These are phyloP conservation scores for Nakazawaea laoshanensis DNA, from an alignment of 805 yeast species.

Conservation along the genomic window DNA sequence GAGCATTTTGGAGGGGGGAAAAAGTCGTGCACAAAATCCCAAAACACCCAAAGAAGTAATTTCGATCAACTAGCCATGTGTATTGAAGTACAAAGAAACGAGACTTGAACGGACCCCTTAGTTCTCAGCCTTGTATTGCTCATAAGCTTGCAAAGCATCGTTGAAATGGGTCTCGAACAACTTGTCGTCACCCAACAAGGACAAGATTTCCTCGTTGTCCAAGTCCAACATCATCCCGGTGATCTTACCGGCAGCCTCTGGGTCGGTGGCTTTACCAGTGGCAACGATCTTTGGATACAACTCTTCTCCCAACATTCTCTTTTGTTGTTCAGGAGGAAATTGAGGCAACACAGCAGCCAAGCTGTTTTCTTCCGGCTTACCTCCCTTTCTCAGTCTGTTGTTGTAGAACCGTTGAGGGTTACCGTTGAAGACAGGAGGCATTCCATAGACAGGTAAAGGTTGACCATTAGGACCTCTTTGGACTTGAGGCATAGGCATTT, in stretches of 20 bases:
- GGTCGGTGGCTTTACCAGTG: conserved; percentile 79
- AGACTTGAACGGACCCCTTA: too few relatives aligned
- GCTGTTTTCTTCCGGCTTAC: conserved; percentile 26
- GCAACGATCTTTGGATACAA: conserved; percentile 87
- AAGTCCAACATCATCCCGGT: conserved; percentile 98
- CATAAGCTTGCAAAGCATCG: conserved; percentile 92
- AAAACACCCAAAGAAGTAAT: too few relatives aligned
- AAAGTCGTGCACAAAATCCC: too few relatives aligned
- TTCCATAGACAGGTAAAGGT: conserved; percentile 73
- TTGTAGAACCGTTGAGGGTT: conserved; percentile 44
- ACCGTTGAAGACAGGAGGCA: conserved; percentile 72
- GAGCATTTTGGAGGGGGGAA: too few relatives aligned
- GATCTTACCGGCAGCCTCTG: conserved; percentile 95
- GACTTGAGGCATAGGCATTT: conserved; percentile 58
- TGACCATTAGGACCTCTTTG: conserved; percentile 78
- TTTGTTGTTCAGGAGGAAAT: conserved; percentile 83
- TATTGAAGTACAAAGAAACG: too few relatives aligned
- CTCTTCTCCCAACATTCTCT: conserved; percentile 97
- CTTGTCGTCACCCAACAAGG: conserved; percentile 83
- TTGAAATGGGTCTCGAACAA: conserved; percentile 84
- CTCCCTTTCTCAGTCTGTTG: conserved; percentile 30
- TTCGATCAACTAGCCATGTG: too few relatives aligned
- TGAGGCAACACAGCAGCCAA: conserved; percentile 56
- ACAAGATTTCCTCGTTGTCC: conserved; percentile 85
- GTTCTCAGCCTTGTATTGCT: conserved; percentile 48